Percentiles rank a stretch among this genome's conserved stretches.
These are phyloP conservation scores for Phtheirospermum japonicum DNA, from an alignment of 257 asterid genomes.

Conservation along the genomic window DNA sequence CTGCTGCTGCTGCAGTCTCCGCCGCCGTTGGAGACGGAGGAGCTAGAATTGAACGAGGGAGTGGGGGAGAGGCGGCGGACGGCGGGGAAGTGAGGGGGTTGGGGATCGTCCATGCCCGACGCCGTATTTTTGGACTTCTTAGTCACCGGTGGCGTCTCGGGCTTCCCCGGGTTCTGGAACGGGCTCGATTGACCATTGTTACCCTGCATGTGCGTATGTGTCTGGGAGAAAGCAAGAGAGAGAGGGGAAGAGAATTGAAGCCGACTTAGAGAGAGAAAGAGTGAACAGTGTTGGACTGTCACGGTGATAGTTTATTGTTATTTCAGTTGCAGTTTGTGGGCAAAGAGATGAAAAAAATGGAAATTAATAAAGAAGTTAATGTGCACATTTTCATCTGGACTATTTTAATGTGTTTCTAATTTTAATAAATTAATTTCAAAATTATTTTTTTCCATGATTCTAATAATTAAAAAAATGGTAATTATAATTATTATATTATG, in stretches of 20 bases:
- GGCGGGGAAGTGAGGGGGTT: conserved; percentile 52
- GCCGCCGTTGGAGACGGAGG: conserved; percentile 27
- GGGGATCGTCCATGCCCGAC: conserved; percentile 33
- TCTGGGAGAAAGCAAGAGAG: conserved; percentile 1
- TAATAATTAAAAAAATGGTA: no score
- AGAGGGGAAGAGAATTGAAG: background rate
- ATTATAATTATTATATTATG: no score
- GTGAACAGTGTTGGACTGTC: background rate
- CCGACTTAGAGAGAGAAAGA: conserved; percentile 15
- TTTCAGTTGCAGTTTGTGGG: background rate
- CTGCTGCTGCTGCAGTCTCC: conserved; percentile 26
- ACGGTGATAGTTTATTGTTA: conserved; percentile 15
- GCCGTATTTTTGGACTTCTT: conserved; percentile 57
- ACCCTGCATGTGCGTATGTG: conserved; percentile 13
- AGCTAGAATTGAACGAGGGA: conserved; percentile 31
- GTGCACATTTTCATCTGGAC: no score
- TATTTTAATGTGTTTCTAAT: background rate
- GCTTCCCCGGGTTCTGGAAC: conserved; percentile 34
- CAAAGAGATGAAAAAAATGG: no score
- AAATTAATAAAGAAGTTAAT: no score
- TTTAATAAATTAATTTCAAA: background rate
- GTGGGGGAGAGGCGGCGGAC: conserved; percentile 57
- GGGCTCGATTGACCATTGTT: conserved; percentile 39
- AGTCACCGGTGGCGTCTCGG: conserved; percentile 56
- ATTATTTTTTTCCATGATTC: background rate